A percentile compares a stretch with the other conserved stretches of the same genome.
These are phyloP conservation scores for Gautieria morchelliformis DNA, from an alignment of 768 basidiomycete species.

Conservation along the genomic window DNA sequence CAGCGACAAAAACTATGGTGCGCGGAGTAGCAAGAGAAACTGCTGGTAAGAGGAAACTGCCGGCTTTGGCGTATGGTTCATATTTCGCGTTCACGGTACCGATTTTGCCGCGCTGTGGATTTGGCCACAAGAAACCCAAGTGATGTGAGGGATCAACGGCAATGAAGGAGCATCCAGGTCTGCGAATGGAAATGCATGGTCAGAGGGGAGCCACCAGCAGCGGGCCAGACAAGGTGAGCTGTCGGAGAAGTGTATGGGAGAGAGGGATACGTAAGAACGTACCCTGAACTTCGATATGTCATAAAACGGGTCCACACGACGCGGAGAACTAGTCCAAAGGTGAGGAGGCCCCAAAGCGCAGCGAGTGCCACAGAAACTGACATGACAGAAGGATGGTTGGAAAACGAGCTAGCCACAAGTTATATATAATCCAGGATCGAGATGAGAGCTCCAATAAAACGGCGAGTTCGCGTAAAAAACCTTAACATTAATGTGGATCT, in stretches of 20 bases:
- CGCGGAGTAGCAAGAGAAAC: slow-evolving; percentile 6
- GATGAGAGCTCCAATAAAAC: neutral
- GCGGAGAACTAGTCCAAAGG: neutral
- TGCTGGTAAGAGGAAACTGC: neutral
- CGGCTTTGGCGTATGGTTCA: slow-evolving; percentile 1
- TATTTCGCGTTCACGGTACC: slow-evolving; percentile 1
- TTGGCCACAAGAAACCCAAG: slow-evolving; percentile 4
- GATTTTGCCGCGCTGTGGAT: slow-evolving; percentile 5
- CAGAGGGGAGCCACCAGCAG: neutral
- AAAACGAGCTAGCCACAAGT: neutral
- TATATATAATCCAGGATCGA: neutral
- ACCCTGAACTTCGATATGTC: slow-evolving; percentile 1
- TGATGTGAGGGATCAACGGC: slow-evolving; percentile 8
- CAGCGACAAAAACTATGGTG: slow-evolving; percentile 6
- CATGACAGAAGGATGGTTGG: neutral
- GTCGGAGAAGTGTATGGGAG: neutral
- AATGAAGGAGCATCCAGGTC: slow-evolving; percentile 1
- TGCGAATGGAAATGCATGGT: neutral
- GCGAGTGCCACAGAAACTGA: neutral
- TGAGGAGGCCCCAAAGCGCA: neutral
- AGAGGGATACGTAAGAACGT: neutral
- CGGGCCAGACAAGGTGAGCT: neutral
- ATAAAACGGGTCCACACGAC: neutral
- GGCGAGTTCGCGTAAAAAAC: neutral
- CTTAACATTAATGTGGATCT: neutral